A percentile compares a stretch with the other conserved stretches of the same genome.
Conservation (phyloP, 2,329 filamentous ascomycete genomes). For the Ambrosiella xylebori region DNA sequence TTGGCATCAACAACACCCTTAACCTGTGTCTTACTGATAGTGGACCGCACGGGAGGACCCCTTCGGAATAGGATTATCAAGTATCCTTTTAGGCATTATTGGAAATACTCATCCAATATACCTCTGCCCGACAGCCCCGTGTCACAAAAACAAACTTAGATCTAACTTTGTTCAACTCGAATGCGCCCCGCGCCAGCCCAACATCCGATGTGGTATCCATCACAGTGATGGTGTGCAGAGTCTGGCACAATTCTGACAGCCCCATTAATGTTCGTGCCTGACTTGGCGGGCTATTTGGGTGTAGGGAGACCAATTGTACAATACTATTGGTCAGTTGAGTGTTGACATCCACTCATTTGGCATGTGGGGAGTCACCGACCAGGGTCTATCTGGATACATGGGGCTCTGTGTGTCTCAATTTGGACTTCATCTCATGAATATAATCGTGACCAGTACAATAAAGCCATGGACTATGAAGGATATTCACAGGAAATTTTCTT, state of each 20-base stretch:
- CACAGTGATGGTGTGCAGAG: background rate
- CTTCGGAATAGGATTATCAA: background rate
- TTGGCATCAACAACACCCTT: background rate
- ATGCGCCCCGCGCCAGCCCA: background rate
- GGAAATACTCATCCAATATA: background rate
- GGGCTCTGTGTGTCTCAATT: too few relatives aligned
- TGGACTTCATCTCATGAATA: too few relatives aligned
- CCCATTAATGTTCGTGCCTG: background rate
- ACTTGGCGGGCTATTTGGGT: background rate
- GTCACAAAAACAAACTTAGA: background rate
- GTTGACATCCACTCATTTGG: background rate
- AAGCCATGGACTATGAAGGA: too few relatives aligned
- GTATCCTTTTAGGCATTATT: background rate
- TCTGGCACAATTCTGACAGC: background rate
- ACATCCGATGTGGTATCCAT: too few relatives aligned
- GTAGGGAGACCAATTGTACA: background rate
- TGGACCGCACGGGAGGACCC: background rate
- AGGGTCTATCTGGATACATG: too few relatives aligned
- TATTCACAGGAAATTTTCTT: too few relatives aligned
- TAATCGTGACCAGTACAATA: too few relatives aligned
- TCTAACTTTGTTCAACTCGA: background rate
- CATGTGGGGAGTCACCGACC: background rate
- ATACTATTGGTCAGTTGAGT: background rate
- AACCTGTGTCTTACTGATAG: background rate
- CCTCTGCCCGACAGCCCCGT: background rate